Evolutionary conservation across 1,139 yeast genomes (phyloP).

Genomic region (Kurtzmaniella quercitrusa): DNA sequence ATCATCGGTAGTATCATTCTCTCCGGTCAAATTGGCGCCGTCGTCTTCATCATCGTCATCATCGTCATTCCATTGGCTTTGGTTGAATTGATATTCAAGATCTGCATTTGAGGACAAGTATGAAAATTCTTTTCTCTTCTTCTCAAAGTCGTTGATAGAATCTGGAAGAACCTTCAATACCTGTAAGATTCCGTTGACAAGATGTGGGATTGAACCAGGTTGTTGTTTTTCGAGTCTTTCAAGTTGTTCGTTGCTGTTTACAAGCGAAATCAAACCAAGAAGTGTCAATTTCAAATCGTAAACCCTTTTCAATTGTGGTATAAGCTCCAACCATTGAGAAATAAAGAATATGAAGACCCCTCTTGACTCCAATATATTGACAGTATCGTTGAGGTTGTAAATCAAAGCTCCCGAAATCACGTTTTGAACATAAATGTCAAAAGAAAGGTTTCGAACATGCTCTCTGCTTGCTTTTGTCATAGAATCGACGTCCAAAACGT

Average conservation of each 20-base stretch:
- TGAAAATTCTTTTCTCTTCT: slow-evolving; percentile 48
- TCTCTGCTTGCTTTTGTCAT: slow-evolving; percentile 11
- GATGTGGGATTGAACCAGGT: slow-evolving; percentile 11
- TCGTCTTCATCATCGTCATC: slow-evolving; percentile 19
- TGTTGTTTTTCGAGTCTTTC: slow-evolving; percentile 13
- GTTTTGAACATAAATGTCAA: slow-evolving; percentile 57
- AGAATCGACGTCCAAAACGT: slow-evolving; percentile 18
- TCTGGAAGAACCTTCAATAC: slow-evolving; percentile 61
- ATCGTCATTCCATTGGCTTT: slow-evolving; percentile 27
- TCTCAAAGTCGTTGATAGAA: slow-evolving; percentile 65
- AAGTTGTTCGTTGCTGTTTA: slow-evolving; percentile 25
- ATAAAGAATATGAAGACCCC: slow-evolving; percentile 51
- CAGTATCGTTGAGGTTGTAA: slow-evolving; percentile 54
- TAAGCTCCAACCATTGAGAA: slow-evolving; percentile 60
- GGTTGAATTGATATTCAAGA: slow-evolving; percentile 10
- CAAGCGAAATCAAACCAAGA: slow-evolving; percentile 60
- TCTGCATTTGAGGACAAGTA: slow-evolving; percentile 4
- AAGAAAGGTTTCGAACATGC: slow-evolving; percentile 32
- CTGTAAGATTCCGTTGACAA: slow-evolving; percentile 44
- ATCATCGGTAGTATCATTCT: slow-evolving; percentile 10
- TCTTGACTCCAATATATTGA: slow-evolving; percentile 48
- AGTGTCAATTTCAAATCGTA: slow-evolving; percentile 76
- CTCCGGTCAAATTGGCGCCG: slow-evolving; percentile 7
- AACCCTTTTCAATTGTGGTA: slow-evolving; percentile 63
- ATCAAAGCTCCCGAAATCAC: slow-evolving; percentile 65